Base-by-base conservation (phyloP, 495 filamentous ascomycete species). In the Neurospora discreta region DNA sequence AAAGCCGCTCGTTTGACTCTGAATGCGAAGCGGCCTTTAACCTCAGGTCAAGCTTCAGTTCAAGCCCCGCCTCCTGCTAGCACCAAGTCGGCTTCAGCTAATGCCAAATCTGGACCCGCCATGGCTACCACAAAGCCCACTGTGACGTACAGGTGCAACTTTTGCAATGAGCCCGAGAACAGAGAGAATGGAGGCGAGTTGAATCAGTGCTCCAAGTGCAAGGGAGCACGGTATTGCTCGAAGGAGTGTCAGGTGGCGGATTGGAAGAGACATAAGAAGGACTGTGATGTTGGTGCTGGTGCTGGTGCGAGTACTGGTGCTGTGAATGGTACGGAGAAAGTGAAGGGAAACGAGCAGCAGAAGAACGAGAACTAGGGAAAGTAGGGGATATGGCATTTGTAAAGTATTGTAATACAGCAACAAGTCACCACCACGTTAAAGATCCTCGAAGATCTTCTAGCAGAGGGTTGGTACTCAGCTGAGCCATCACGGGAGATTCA, bases 221-320 rank as follows among this genome's bases (percentile, higher is more conserved):
- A 68, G 58, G 68, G 69, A 44, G 75, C 70, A 23, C 71, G 58
- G 40, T 79, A 79, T 40, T 79, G 76, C 70, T 76, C 74, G 3
- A 23, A 39, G 20, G 72, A 73, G 15, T 78, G 76, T 40, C 73
- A 77, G 69, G 39, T 68, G 7, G 73, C 43, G n/a, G 76, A 78
- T 46, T 79, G 76, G 76, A 79, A 79, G 69, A 74, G 74, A 26
- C 76, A 77, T 30, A 71, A 75, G n/a, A 75, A 73, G 72, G 74
- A 75, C 8, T 77, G 77, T 39, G 13, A 11, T 43, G 30, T 26
- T 30, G 46, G 20, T 58, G 20, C 23, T 16, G 46, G 46, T 58
- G 20, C 1, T 13, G 20, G 44, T 52, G 46, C 10, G 9, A 5
- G 43, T 46, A 20, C 20, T 52, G 2, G 23, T 30, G 52, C 23